These are phyloP conservation scores for Oryza rufipogon DNA, from an alignment of 176 grass and related monocot genomes.

Conservation along the genomic window DNA sequence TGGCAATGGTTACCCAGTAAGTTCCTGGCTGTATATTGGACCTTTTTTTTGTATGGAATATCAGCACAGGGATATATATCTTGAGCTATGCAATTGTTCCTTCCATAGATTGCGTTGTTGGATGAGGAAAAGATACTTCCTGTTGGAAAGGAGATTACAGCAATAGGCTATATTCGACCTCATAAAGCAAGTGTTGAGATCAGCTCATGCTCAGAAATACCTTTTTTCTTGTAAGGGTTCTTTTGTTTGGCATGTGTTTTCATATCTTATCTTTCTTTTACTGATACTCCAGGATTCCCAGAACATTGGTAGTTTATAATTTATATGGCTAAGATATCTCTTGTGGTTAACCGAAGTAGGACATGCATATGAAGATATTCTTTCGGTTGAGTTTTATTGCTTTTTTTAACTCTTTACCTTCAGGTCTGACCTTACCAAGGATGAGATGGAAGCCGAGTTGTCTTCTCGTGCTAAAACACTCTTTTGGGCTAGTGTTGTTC, in stretches of 20 bases:
- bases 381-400: constrained; percentile 9
- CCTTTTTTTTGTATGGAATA: constrained; percentile 1
- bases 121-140: constrained; percentile 99
- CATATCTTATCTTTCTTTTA: constrained; percentile 10
- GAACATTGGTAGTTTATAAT: constrained; percentile 27
- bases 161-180: constrained; percentile 66
- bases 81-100: constrained; percentile 28
- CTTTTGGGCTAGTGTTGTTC: constrained; percentile 76
- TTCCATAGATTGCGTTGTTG: constrained; percentile 75
- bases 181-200: constrained; percentile 63
- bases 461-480: constrained; percentile 46
- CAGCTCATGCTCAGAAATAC: constrained; percentile 67
- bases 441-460: constrained; percentile 78
- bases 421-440: constrained; percentile 90
- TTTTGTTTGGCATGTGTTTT: constrained; percentile 23
- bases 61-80: background rate
- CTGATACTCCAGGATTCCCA: background rate
- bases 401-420: constrained; percentile 41
- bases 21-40: constrained; percentile 34
- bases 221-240: constrained; percentile 91
- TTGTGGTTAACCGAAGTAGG: background rate
- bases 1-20: constrained; percentile 88
- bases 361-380: constrained; percentile 24
- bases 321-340: constrained; percentile 2
- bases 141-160: constrained; percentile 86